Conservation (phyloP, 73 alveolate genomes). For the Tetrahymena thermophila region DNA sequence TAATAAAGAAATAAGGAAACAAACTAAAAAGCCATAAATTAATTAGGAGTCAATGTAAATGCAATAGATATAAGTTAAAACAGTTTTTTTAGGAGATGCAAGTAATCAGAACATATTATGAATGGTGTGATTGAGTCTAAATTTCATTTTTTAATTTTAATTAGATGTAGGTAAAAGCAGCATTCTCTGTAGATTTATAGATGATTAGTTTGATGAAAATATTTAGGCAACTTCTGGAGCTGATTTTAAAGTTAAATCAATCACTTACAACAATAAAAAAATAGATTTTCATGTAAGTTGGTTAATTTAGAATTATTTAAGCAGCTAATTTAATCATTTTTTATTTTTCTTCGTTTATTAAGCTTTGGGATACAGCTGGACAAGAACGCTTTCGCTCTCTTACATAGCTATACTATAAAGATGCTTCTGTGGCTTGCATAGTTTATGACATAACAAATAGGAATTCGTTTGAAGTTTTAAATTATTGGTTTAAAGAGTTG, state of each 20-base stretch:
- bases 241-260: not conserved
- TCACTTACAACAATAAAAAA: not conserved
- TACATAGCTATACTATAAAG: constrained; percentile 46
- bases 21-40: not conserved
- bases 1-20: not conserved
- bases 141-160: no score
- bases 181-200: not conserved
- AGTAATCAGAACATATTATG: not conserved
- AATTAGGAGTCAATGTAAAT: not conserved
- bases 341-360: not conserved
- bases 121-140: not conserved
- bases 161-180: not conserved
- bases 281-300: not conserved
- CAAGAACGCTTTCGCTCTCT: constrained; percentile 53
- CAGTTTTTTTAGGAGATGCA: not conserved
- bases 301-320: not conserved
- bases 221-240: not conserved
- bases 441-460: constrained; percentile 53
- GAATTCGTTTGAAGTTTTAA: constrained; percentile 28
- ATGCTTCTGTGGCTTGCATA: constrained; percentile 51
- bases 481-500: constrained; percentile 29
- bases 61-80: not conserved
- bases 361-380: constrained; percentile 72
- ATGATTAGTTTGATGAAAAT: not conserved
- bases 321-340: not conserved